These are phyloP conservation scores for Lachnellula willkommii DNA, from an alignment of 2,329 filamentous ascomycete genomes.

Conservation along the genomic window DNA sequence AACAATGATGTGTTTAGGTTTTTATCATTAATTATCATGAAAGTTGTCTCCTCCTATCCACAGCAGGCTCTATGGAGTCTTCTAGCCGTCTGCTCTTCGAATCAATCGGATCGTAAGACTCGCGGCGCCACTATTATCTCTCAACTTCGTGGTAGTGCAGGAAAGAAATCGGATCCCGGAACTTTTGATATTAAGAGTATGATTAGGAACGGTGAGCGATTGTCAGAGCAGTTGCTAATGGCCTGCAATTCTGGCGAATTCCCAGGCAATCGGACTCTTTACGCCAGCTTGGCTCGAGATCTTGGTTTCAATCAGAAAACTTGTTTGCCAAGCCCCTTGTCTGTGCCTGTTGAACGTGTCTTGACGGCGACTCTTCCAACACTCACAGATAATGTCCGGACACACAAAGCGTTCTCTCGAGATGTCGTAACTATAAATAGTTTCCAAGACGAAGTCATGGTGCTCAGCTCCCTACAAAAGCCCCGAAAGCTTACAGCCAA, in stretches of 20 bases:
- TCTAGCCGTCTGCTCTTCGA: slow-evolving; percentile 79
- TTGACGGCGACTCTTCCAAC: slow-evolving; percentile 77
- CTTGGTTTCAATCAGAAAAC: slow-evolving; percentile 79
- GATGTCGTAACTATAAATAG: slow-evolving; percentile 77
- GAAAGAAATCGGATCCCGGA: slow-evolving; percentile 48
- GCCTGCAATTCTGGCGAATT: slow-evolving; percentile 74
- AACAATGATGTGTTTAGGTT: slow-evolving; percentile 71
- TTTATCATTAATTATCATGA: slow-evolving; percentile 73
- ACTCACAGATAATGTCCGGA: slow-evolving; percentile 63
- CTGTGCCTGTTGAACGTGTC: slow-evolving; percentile 82
- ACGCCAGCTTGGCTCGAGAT: slow-evolving; percentile 70
- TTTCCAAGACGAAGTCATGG: slow-evolving; percentile 83
- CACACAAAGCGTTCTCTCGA: slow-evolving; percentile 80
- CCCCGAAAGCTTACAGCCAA: slow-evolving; percentile 83
- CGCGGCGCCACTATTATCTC: slow-evolving; percentile 50
- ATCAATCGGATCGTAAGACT: slow-evolving; percentile 60
- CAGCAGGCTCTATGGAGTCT: slow-evolving; percentile 90
- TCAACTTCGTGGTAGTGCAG: slow-evolving; percentile 39
- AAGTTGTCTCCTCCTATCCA: slow-evolving; percentile 81
- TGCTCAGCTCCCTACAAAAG: slow-evolving; percentile 86
- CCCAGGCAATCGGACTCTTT: slow-evolving; percentile 59
- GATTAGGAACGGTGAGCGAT: slow-evolving; percentile 72
- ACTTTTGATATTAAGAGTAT: slow-evolving; percentile 61
- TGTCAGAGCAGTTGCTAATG: slow-evolving; percentile 74
- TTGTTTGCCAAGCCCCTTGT: slow-evolving; percentile 73